Base-by-base conservation (phyloP, 768 basidiomycete genomes). In the Boletus subcaerulescens region DNA sequence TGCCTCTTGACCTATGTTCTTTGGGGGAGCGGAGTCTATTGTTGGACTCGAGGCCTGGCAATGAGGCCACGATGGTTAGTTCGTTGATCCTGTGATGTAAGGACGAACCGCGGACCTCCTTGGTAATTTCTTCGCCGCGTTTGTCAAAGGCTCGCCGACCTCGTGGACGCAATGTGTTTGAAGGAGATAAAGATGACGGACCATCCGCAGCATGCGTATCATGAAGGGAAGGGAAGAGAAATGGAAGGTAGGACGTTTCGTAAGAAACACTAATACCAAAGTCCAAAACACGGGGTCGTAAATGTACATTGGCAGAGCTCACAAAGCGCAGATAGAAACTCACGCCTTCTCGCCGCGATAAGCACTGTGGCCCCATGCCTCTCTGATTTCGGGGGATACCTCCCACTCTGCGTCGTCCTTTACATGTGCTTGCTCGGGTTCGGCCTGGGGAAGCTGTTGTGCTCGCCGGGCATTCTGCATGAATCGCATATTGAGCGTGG, bases 401-500 rank as follows among this genome's bases (percentile, higher is more conserved):
- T 84, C 80, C 86, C 86, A 88, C 63, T 84, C 75, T 0, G 77
- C 83, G 48, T 85, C 84, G 63, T 87, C 85, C 61, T 80, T 76
- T 26, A 85, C 75, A 60, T 76, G 76, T 3, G 83, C 80, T 46
- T 77, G 76, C 44, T 82, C 80, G 1, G 74, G 68, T 58, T 82
- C 77, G 15, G 78, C 77, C 53, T 75, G 75, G 24, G 79, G 74
- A 15, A 79, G 63, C 14, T 80, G 75, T 56, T 84, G 82, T 20
- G 79, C 74, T 2, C 81, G 77, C 3, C 81, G 79, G 0, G 85
- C 82, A 70, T 85, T 86, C 67, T 86, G 86, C 86, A 88, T 88
- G 65, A 88, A 88, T 3, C 81, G 80, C 42, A 89, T 76, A 60
- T 81, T 80, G 10, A 87, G 74, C 0, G 86, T 87, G 29, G 84